Base-by-base conservation (phyloP, 1,139 yeast species). In the Taphrina communis region DNA sequence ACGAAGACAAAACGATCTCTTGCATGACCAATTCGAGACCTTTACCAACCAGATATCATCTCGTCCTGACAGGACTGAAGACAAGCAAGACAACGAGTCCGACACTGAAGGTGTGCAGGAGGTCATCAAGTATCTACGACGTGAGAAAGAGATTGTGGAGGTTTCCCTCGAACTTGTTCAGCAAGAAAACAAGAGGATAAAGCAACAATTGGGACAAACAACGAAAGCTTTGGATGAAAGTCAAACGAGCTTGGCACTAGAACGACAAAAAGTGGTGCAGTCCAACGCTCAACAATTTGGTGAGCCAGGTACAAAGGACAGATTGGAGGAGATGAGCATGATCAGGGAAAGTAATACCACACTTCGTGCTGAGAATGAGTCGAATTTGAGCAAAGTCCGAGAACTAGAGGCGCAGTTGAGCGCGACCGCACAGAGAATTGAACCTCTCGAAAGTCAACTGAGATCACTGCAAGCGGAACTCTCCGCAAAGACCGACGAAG, bases 101-200 rank as follows among this genome's bases (percentile, higher is more conserved):
- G 73, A 75, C 6, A 76, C 75, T 35, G 80, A 76, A 53, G 84
- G 83, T 57, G 74, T 83, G 74, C 83, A 85, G 69, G 88, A 88
- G 72, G 83, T 91, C 46, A 79, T 91, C 52, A 77, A 82, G 8
- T 87, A 84, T 74, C 80, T 91, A 70, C 87, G 93, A 65, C 86
- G 89, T 72, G 96, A 90, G 74, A 89, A 89, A 76, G 97, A 91
- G 72, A 81, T 87, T 5, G 82, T 87, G 0, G 90, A 87, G 69
- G 83, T 86, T 21, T 88, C 87, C 73, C 80, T 85, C 38, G 82
- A 83, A 11, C 79, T 82, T 36, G 78, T 83, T 36, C 76, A 76
- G 17, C 85, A 84, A 71, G 91, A 87, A 73, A 80, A 80, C 65
- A 79, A 80, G 65, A 79, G 83, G 46, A 77, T 85, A 52, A 80